Conservation (phyloP, 2,329 filamentous ascomycete species). For the Biscogniauxia marginata region DNA sequence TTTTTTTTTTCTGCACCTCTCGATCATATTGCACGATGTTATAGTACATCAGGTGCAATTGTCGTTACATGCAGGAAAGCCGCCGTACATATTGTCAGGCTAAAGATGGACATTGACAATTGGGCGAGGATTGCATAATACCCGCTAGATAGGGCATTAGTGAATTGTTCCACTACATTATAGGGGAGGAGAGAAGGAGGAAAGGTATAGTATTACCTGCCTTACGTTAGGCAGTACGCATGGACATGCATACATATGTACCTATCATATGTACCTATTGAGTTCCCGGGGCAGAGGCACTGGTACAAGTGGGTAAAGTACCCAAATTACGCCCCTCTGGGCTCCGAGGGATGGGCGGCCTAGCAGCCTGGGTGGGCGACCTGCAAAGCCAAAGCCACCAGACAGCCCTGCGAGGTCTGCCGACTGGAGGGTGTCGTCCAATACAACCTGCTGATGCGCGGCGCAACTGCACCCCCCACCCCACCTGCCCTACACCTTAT, state of each 20-base stretch:
- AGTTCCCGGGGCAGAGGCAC: background rate
- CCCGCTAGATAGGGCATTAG: background rate
- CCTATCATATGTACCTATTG: background rate
- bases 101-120: background rate
- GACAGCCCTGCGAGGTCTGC: background rate
- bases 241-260: conserved; percentile 4
- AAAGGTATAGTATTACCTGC: background rate
- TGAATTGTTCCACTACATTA: background rate
- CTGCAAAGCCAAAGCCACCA: background rate
- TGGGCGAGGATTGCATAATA: background rate
- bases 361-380: no score
- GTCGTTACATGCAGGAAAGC: background rate
- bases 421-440: background rate
- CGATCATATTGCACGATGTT: no score
- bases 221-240: background rate
- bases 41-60: no score
- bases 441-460: background rate
- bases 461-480: background rate
- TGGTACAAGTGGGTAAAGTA: conserved; percentile 1
- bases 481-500: background rate
- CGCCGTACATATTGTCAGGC: background rate
- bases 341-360: background rate
- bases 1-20: no score
- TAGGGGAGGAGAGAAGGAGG: background rate
- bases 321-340: background rate